Base-by-base conservation (phyloP, 2,329 filamentous ascomycete species). In the Aspergillus fijiensis region DNA sequence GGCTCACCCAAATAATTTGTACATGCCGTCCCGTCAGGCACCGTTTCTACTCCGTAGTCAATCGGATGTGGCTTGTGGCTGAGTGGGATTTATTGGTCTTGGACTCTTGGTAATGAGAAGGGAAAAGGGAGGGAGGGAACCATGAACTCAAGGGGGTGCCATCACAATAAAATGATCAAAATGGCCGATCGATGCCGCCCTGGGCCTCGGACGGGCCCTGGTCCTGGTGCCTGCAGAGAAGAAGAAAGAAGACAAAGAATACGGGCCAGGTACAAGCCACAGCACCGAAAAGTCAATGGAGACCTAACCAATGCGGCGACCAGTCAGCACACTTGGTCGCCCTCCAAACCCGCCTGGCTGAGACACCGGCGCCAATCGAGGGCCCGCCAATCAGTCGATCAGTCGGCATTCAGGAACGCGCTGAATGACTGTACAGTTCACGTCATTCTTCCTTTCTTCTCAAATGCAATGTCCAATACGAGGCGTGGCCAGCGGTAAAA, bases 1-100 rank as follows among this genome's bases (percentile, higher is more conserved):
- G 47, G 27, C 27, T 29, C 27, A 9, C 7, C 27, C n/a, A 5
- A 14, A 29, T 19, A 23, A 29, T 27, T 25, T 25, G 27, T 47
- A 31, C 27, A 33, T 54, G 45, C 23, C 29, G 54, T 57, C 49
- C 52, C 53, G 55, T 60, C 58, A 60, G 58, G 58, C 53, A 60
- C 58, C 58, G 52, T 48, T 29, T 60, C 54, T 49, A 19, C 19
- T 19, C 19, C 2, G 21, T 21, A 29, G 12, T 54, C 21, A 19
- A 45, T 48, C n/a, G 39, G 39, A 45, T 45, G 39, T 45, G 39
- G 33, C 33, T 35, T 35, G 33, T 35, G 33, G 39, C 39, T 45
- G 39, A 19, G 39, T 45, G 5, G 39, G 6, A 45, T 45, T 45
- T 35, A 35, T 16, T 29, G 27, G 27, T 29, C 27, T 29, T 29